Evolutionary conservation across 495 filamentous ascomycete species (phyloP).

Genomic region (Trichoderma erinaceum): DNA sequence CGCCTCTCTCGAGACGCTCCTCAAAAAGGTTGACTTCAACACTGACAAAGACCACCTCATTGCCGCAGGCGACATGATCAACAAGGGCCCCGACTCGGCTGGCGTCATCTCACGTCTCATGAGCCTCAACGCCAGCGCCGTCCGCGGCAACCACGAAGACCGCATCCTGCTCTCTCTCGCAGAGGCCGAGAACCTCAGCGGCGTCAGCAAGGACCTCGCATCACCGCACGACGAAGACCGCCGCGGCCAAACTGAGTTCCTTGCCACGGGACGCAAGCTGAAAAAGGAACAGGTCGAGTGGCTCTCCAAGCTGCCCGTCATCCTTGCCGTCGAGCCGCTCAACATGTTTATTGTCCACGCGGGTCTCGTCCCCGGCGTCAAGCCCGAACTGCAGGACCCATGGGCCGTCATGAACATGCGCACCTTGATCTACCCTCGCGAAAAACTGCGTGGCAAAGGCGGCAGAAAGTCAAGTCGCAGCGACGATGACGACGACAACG

Average conservation of each 20-base stretch:
- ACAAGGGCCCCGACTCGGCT: constrained; percentile 78
- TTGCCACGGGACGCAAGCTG: constrained; percentile 31
- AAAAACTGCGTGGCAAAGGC: constrained; percentile 17
- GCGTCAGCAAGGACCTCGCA: constrained; percentile 15
- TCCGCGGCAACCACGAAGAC: constrained; percentile 94
- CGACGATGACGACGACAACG: constrained; percentile 1
- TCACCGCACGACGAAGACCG: constrained; percentile 20
- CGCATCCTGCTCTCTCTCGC: constrained; percentile 47
- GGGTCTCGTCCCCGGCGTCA: constrained; percentile 69
- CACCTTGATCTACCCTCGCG: constrained; percentile 45
- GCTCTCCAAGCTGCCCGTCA: constrained; percentile 65
- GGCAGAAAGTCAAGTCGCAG: constrained; percentile 15
- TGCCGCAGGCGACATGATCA: constrained; percentile 76
- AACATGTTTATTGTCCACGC: constrained; percentile 76
- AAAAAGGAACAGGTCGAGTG: constrained; percentile 55
- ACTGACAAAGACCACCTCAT: constrained; percentile 65
- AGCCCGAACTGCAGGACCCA: constrained; percentile 68
- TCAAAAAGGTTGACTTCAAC: constrained; percentile 62
- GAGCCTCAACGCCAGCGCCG: constrained; percentile 61
- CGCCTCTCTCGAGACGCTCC: constrained; percentile 55
- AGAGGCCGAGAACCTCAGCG: not conserved
- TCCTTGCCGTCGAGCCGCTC: constrained; percentile 40
- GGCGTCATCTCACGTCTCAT: constrained; percentile 74
- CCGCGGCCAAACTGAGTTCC: constrained; percentile 33
- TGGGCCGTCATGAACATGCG: constrained; percentile 88